These are phyloP conservation scores for Senna tora DNA, from an alignment of 306 rosid species.

Conservation along the genomic window DNA sequence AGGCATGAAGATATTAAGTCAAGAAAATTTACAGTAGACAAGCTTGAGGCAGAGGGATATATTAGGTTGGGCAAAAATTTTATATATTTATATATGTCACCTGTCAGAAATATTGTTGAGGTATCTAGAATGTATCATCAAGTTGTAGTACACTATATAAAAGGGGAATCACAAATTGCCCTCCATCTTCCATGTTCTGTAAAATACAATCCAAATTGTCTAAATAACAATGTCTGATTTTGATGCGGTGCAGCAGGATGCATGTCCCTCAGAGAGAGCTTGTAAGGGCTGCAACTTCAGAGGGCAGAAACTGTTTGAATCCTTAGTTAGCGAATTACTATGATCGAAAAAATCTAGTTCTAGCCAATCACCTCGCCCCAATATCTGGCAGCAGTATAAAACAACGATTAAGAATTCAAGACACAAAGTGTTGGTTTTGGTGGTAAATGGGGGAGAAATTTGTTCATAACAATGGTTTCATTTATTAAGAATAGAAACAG, in stretches of 20 bases:
- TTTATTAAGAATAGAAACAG: no score
- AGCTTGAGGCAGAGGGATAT: slow-evolving; percentile 25
- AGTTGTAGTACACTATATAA: slow-evolving; percentile 46
- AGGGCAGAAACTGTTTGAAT: slow-evolving; percentile 63
- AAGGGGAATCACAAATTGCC: slow-evolving; percentile 50
- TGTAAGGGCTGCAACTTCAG: slow-evolving; percentile 63
- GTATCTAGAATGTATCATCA: slow-evolving; percentile 39
- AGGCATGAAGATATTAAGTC: slow-evolving; percentile 16
- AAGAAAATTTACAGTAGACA: slow-evolving; percentile 33
- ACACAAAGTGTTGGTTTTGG: background rate
- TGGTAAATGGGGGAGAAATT: background rate
- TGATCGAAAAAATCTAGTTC: slow-evolving; percentile 48
- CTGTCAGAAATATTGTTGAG: slow-evolving; percentile 48
- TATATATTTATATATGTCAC: slow-evolving; percentile 54
- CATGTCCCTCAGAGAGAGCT: slow-evolving; percentile 58
- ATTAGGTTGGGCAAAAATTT: slow-evolving; percentile 35
- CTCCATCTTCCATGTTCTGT: slow-evolving; percentile 47
- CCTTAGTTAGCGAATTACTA: slow-evolving; percentile 64
- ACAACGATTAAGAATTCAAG: slow-evolving; percentile 35
- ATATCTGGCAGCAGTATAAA: slow-evolving; percentile 69
- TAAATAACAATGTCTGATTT: slow-evolving; percentile 34
- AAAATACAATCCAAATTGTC: slow-evolving; percentile 59
- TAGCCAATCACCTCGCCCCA: slow-evolving; percentile 77
- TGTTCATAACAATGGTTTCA: slow-evolving; percentile 15
- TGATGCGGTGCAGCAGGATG: slow-evolving; percentile 39